Evolutionary conservation across 192 early-diverging fungal species (phyloP).

Genomic region (Podila horticola): DNA sequence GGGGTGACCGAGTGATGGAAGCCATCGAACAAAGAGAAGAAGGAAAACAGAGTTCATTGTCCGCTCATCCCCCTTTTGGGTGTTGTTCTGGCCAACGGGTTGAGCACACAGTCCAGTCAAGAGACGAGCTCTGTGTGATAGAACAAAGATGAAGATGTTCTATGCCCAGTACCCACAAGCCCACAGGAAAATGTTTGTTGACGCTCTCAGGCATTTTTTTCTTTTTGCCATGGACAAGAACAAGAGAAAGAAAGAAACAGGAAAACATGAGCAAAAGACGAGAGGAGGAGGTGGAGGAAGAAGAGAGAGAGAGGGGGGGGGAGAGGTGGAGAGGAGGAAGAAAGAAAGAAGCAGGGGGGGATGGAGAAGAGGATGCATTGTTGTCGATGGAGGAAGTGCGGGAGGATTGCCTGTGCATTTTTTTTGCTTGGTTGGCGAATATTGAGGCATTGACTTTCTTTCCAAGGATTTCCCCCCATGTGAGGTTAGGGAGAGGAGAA

Average conservation of each 20-base stretch:
- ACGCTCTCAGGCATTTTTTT: not conserved
- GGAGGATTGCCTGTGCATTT: no score
- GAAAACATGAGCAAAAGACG: not conserved
- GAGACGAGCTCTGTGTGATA: no score
- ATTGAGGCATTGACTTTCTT: no score
- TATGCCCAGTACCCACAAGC: not conserved
- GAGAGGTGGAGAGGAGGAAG: not conserved
- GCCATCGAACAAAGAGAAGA: not conserved
- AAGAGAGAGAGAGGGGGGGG: not conserved
- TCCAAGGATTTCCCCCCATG: no score
- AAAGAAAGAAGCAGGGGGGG: not conserved
- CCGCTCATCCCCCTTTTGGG: not conserved
- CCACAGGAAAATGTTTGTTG: not conserved
- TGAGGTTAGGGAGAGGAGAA: no score
- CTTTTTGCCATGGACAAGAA: not conserved
- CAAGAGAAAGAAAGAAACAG: not conserved
- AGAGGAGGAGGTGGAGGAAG: not conserved
- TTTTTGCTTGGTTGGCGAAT: no score
- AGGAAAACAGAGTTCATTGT: constrained; percentile 1
- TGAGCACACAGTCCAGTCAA: not conserved
- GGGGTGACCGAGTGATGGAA: not conserved
- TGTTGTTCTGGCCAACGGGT: not conserved
- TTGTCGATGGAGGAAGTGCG: no score
- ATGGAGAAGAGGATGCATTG: not conserved
- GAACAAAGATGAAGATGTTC: no score